phyloP scores from a whole-genome alignment of 2,329 filamentous ascomycete species.

The Chaetothyriales sp. region DNA sequence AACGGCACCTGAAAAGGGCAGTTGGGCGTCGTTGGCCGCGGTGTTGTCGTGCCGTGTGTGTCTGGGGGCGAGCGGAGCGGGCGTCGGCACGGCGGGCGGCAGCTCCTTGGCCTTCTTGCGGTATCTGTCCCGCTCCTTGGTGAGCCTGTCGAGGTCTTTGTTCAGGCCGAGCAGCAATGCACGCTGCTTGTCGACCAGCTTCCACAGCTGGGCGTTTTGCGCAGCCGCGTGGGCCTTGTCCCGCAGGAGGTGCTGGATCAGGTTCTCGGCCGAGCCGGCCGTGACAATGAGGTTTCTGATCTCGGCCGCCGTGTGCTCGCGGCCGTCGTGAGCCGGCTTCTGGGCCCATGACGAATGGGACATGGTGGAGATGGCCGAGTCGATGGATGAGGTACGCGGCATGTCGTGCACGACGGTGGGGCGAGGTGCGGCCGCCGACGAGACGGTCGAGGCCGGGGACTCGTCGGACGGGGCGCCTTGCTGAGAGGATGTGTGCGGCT shows the following conservation, averaged over 20 bases:
- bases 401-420: constrained; percentile 16
- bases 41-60: not conserved
- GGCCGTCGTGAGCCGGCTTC: constrained; percentile 42
- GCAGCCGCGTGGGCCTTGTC: constrained; percentile 81
- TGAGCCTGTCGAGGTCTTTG: constrained; percentile 76
- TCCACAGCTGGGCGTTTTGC: constrained; percentile 89
- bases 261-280: constrained; percentile 77
- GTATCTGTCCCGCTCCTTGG: constrained; percentile 93
- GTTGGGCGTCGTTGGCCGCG: not conserved
- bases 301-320: constrained; percentile 52
- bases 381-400: constrained; percentile 74
- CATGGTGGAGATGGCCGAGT: constrained; percentile 75
- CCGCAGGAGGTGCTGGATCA: constrained; percentile 75
- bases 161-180: constrained; percentile 88
- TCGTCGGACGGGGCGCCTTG: not conserved
- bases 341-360: constrained; percentile 42
- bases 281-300: constrained; percentile 66
- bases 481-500: not conserved
- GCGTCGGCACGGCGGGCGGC: constrained; percentile 19
- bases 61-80: not conserved
- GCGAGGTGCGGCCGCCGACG: not conserved
- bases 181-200: constrained; percentile 88
- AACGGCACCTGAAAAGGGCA: no score
- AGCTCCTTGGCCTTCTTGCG: constrained; percentile 77
- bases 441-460: not conserved